phyloP scores from a whole-genome alignment of 1,284 basidiomycete species.

The Ceratobasidium sp. region DNA sequence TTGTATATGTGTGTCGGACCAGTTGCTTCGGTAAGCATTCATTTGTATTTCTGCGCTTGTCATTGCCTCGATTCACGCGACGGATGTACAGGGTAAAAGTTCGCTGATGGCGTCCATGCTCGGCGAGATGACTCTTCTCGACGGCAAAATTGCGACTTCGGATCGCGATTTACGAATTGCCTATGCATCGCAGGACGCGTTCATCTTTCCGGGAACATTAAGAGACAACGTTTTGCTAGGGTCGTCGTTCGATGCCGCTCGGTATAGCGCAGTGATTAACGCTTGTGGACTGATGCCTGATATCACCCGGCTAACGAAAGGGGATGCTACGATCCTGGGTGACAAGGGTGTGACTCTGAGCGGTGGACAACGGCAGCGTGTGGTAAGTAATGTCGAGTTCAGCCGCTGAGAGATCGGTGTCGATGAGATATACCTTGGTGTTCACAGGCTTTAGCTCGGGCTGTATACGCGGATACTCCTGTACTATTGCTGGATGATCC shows the following conservation, averaged over 20 bases:
- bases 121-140: constrained; percentile 40
- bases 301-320: constrained; percentile 37
- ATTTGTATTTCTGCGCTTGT: too few relatives aligned
- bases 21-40: constrained; percentile 52
- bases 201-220: constrained; percentile 53
- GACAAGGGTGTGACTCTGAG: constrained; percentile 52
- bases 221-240: constrained; percentile 53
- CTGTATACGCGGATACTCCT: constrained; percentile 45
- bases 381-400: constrained; percentile 46
- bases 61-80: too few relatives aligned
- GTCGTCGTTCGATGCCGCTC: constrained; percentile 46
- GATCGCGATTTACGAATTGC: constrained; percentile 46
- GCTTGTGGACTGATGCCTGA: constrained; percentile 51
- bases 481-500: constrained; percentile 49
- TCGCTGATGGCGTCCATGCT: constrained; percentile 46
- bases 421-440: background rate
- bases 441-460: constrained; percentile 46
- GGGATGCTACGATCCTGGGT: constrained; percentile 49
- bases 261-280: constrained; percentile 52
- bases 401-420: background rate
- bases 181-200: constrained; percentile 55
- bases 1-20: constrained; percentile 52
- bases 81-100: constrained; percentile 45
- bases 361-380: constrained; percentile 54
- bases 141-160: constrained; percentile 20